phyloP scores from a whole-genome alignment of 441 rosid species.

The Capsella rubella region DNA sequence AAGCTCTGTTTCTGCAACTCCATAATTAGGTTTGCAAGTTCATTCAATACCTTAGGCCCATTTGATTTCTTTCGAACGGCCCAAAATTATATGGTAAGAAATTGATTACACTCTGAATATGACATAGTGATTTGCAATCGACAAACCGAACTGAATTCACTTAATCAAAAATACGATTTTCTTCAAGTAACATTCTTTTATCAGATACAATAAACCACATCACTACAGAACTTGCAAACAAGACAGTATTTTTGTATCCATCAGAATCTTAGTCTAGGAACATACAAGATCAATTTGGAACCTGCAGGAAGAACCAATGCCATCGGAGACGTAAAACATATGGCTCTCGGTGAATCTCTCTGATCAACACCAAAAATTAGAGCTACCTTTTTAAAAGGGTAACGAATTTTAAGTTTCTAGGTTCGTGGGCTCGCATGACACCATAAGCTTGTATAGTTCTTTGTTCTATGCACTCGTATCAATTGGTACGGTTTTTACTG shows the following conservation, averaged over 20 bases:
- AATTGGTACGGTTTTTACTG: conserved; percentile 51
- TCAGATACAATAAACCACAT: conserved; percentile 47
- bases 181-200: conserved; percentile 29
- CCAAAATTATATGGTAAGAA: neutral
- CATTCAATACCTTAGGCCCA: conserved; percentile 34
- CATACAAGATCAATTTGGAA: conserved; percentile 39
- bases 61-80: conserved; percentile 4
- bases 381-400: conserved; percentile 36
- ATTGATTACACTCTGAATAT: neutral
- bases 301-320: conserved; percentile 35
- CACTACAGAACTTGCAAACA: conserved; percentile 41
- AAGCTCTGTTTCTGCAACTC: conserved; percentile 20
- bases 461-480: conserved; percentile 30
- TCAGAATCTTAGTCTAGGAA: conserved; percentile 34
- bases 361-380: conserved; percentile 41
- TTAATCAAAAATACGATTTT: conserved; percentile 30
- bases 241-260: conserved; percentile 26
- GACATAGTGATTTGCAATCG: neutral
- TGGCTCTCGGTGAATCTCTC: conserved; percentile 44
- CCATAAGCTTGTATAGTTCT: conserved; percentile 46
- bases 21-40: conserved; percentile 9
- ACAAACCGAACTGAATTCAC: conserved; percentile 38
- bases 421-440: conserved; percentile 38
- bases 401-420: conserved; percentile 43
- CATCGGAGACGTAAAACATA: conserved; percentile 35